A percentile compares a stretch with the other conserved stretches of the same genome.
These are phyloP conservation scores for Coniochaeta sp. DNA, from an alignment of 2,329 filamentous ascomycete genomes.

Conservation along the genomic window DNA sequence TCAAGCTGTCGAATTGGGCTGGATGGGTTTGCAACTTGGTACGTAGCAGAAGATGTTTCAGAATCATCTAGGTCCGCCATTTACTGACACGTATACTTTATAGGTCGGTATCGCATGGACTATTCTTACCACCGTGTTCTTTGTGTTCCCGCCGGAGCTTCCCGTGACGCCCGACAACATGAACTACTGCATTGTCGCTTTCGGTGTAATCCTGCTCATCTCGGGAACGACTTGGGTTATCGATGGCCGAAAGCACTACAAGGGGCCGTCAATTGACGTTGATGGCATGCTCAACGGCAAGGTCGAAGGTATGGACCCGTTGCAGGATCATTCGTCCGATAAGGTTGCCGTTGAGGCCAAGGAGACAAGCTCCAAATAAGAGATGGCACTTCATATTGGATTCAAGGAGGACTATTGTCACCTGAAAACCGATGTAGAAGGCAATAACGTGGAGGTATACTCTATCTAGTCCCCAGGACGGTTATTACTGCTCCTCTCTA, in stretches of 20 bases:
- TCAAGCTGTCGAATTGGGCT: slow-evolving; percentile 26
- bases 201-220: slow-evolving; percentile 38
- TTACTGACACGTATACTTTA: background rate
- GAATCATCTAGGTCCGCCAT: slow-evolving; percentile 13
- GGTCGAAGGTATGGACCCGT: slow-evolving; percentile 11
- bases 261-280: slow-evolving; percentile 24
- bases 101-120: slow-evolving; percentile 55
- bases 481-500: too few species aligned
- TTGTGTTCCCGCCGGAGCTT: slow-evolving; percentile 63
- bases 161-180: slow-evolving; percentile 61
- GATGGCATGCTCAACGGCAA: slow-evolving; percentile 10
- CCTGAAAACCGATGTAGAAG: background rate
- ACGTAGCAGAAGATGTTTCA: slow-evolving; percentile 11
- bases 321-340: background rate
- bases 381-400: background rate
- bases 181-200: slow-evolving; percentile 49
- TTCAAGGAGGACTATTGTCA: background rate
- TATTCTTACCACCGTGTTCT: slow-evolving; percentile 64
- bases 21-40: slow-evolving; percentile 19
- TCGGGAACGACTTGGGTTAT: slow-evolving; percentile 35
- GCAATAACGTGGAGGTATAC: background rate
- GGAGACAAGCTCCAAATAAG: background rate
- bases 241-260: slow-evolving; percentile 41
- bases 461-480: too few species aligned
- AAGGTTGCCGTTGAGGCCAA: background rate